Conservation (phyloP, 345 rosid genomes). For the Boechera divaricarpa region DNA sequence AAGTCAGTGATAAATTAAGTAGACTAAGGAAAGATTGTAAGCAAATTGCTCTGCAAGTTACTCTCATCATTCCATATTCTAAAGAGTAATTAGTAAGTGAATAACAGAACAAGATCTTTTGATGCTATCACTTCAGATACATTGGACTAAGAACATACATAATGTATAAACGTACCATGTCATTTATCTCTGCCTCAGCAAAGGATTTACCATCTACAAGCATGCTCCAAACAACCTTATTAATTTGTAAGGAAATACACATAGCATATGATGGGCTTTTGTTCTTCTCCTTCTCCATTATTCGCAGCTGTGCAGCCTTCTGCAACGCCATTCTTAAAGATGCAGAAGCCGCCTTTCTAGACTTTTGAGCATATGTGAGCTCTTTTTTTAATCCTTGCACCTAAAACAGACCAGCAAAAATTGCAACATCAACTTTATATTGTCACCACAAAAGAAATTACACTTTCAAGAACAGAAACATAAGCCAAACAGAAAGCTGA, state of each 20-base stretch:
- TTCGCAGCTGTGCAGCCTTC: constrained; percentile 87
- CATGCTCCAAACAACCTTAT: constrained; percentile 96
- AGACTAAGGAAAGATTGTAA: constrained; percentile 14
- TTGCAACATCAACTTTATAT: constrained; percentile 13
- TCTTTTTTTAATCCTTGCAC: constrained; percentile 84
- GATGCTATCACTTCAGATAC: constrained; percentile 6
- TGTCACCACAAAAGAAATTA: not conserved
- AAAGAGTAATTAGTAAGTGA: constrained; percentile 11
- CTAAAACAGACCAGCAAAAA: constrained; percentile 50
- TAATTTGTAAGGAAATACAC: constrained; percentile 91
- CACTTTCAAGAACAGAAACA: not conserved
- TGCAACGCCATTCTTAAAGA: constrained; percentile 80
- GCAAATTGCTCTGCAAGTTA: not conserved
- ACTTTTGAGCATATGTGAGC: constrained; percentile 72
- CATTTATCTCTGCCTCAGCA: constrained; percentile 99
- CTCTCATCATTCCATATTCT: constrained; percentile 17
- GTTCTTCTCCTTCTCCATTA: constrained; percentile 97
- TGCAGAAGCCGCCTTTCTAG: constrained; percentile 79
- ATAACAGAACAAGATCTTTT: constrained; percentile 12
- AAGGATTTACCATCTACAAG: constrained; percentile 95
- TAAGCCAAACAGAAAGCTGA: constrained; percentile 3
- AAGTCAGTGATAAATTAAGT: constrained; percentile 6
- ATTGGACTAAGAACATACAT: not conserved
- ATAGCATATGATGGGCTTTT: constrained; percentile 98
- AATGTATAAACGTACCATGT: constrained; percentile 68